These are phyloP conservation scores for Penicillium sumatraense DNA, from an alignment of 2,329 filamentous ascomycete genomes.

Conservation along the genomic window DNA sequence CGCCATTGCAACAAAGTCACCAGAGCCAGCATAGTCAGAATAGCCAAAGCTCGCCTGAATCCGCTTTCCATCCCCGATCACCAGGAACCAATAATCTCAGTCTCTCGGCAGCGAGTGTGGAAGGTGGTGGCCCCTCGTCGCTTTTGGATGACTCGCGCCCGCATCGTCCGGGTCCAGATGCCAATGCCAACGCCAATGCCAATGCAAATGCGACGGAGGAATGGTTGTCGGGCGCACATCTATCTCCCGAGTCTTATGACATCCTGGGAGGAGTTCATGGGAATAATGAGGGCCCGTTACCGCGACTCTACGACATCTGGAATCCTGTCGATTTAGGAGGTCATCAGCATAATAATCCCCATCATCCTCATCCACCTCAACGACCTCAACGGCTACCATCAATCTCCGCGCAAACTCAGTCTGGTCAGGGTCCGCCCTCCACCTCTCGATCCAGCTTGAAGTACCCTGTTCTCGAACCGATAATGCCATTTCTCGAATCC, in stretches of 20 bases:
- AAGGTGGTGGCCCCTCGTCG: slow-evolving; percentile 31
- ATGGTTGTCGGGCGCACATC: slow-evolving; percentile 37
- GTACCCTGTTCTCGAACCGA: slow-evolving; percentile 82
- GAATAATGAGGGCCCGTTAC: slow-evolving; percentile 32
- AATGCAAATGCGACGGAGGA: slow-evolving; percentile 36
- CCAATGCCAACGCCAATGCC: slow-evolving; percentile 26
- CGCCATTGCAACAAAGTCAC: slow-evolving; percentile 15
- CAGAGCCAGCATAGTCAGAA: no score
- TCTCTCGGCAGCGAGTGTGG: slow-evolving; percentile 33
- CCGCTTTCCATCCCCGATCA: slow-evolving; percentile 31
- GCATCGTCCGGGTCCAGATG: slow-evolving; percentile 21
- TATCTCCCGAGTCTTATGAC: slow-evolving; percentile 40
- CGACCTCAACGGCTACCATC: slow-evolving; percentile 36
- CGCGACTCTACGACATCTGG: slow-evolving; percentile 37
- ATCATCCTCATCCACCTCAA: slow-evolving; percentile 35
- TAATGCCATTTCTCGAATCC: slow-evolving; percentile 77
- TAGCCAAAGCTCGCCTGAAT: slow-evolving; percentile 31
- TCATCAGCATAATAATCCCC: slow-evolving; percentile 3
- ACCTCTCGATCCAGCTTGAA: slow-evolving; percentile 54
- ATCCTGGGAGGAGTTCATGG: slow-evolving; percentile 30
- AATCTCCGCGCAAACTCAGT: slow-evolving; percentile 58
- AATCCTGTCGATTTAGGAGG: slow-evolving; percentile 34
- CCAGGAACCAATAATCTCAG: slow-evolving; percentile 35
- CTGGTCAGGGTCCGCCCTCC: slow-evolving; percentile 58
- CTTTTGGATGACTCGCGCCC: slow-evolving; percentile 25